phyloP scores from a whole-genome alignment of 2,329 filamentous ascomycete genomes.

The Epichloe uncinata region DNA sequence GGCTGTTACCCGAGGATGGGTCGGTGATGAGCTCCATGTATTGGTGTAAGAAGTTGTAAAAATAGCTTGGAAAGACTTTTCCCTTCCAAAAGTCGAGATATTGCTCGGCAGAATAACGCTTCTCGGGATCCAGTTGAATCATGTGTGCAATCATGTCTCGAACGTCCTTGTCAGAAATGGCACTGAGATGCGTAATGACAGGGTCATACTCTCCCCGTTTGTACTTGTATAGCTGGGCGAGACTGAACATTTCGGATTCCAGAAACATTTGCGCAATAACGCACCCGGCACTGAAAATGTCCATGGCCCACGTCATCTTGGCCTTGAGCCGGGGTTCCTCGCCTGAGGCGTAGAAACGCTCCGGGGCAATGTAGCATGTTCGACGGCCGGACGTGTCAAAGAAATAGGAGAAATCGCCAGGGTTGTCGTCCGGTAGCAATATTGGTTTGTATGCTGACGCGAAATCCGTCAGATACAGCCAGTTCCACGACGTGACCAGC shows the following conservation, averaged over 20 bases:
- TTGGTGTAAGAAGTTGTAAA: slow-evolving; percentile 93
- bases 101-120: slow-evolving; percentile 83
- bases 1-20: slow-evolving; percentile 64
- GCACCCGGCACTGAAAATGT: slow-evolving; percentile 93
- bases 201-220: slow-evolving; percentile 87
- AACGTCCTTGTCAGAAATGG: slow-evolving; percentile 78
- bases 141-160: slow-evolving; percentile 86
- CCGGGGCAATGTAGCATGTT: slow-evolving; percentile 90
- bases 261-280: slow-evolving; percentile 94
- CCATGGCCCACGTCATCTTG: slow-evolving; percentile 82
- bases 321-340: slow-evolving; percentile 47
- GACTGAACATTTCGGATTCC: slow-evolving; percentile 91
- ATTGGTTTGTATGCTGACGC: slow-evolving; percentile 92
- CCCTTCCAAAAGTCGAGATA: slow-evolving; percentile 85
- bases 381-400: slow-evolving; percentile 86
- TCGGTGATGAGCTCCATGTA: slow-evolving; percentile 96
- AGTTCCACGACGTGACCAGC: slow-evolving; percentile 97
- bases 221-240: slow-evolving; percentile 92
- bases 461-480: slow-evolving; percentile 96
- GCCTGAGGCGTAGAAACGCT: slow-evolving; percentile 68
- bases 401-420: slow-evolving; percentile 93
- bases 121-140: slow-evolving; percentile 88
- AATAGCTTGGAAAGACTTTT: slow-evolving; percentile 91
- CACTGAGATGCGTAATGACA: slow-evolving; percentile 62
- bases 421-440: slow-evolving; percentile 89